Base-by-base conservation (phyloP, 176 grass and related monocot species). In the Neostapfia colusana region DNA sequence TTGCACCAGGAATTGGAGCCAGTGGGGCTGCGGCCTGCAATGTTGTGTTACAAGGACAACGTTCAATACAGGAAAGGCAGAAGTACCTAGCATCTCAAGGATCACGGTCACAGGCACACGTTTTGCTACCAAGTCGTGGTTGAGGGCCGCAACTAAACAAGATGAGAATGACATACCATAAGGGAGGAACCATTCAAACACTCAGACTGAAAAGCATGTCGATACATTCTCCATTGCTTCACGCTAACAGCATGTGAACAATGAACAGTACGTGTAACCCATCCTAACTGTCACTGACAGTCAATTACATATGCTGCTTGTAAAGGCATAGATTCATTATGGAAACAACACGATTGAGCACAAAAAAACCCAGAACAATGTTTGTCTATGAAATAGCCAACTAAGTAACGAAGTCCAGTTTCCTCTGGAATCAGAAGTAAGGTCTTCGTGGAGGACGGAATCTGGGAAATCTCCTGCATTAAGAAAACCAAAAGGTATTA, bases 391-490 rank as follows among this genome's bases (percentile, higher is more conserved):
- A 75, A 83, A 38, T 64, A 63, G 62, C 15, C 6, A 31, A 62
- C 7, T 20, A 50, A 20, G 50, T 35, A 16, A 27, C 18, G 31
- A 70, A 8, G 76, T 70, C 20, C 51, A 67, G 39, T 25, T 69
- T 70, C 39, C 44, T 77, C 74, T 45, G 14, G 7, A 49, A 64
- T 84, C 81, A 91, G 37, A 85, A 85, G 71, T 79, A 86, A 0
- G 88, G 85, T 70, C 85, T 88, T 24, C 84, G 81, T 1, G 88
- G 88, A 10, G 88, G 80, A 31, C 91, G 85, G 76, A 88, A 81
- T 69, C 91, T 88, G 15, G 91, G 91, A 58, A 85, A 81, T 76
- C 86, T 88, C 62, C 85, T 90, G 80, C 25, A 75, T 57, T 31
- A 56, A 55, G 63, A 51, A 51, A 14, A 21, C 58, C 35, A 60